Evolutionary conservation across 2,329 filamentous ascomycete species (phyloP).

Genomic region (Cladosporium sp.): DNA sequence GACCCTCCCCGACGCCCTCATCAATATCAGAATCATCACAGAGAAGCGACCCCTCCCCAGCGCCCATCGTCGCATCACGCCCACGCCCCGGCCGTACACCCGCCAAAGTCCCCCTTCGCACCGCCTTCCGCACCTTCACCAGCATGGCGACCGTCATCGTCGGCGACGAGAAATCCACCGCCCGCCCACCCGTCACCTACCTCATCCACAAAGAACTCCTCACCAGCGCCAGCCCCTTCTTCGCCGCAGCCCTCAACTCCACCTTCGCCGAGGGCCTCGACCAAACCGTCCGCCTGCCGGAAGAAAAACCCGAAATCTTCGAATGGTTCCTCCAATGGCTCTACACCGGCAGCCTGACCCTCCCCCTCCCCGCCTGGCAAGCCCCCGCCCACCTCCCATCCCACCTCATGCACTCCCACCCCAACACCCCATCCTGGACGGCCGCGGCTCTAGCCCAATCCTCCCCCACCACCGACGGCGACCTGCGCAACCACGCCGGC

Average conservation of each 20-base stretch:
- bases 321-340: constrained; percentile 50
- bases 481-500: constrained; percentile 42
- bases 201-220: constrained; percentile 47
- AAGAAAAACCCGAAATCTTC: constrained; percentile 43
- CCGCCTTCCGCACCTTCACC: constrained; percentile 36
- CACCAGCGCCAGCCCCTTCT: constrained; percentile 46
- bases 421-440: constrained; percentile 2
- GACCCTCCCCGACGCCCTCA: constrained; percentile 24
- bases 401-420: constrained; percentile 2
- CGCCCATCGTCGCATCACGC: neutral
- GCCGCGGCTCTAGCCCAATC: constrained; percentile 1
- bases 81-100: constrained; percentile 20
- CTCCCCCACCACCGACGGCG: constrained; percentile 27
- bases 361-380: constrained; percentile 16
- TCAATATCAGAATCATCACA: constrained; percentile 9
- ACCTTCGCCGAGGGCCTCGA: constrained; percentile 43
- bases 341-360: constrained; percentile 40
- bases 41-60: neutral
- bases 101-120: constrained; percentile 32
- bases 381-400: constrained; percentile 11
- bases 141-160: constrained; percentile 38
- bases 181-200: constrained; percentile 35
- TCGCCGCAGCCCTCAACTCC: constrained; percentile 47
- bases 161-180: constrained; percentile 29
- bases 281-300: constrained; percentile 41